phyloP scores from a whole-genome alignment of 306 rosid genomes.

The Sesbania bispinosa region DNA sequence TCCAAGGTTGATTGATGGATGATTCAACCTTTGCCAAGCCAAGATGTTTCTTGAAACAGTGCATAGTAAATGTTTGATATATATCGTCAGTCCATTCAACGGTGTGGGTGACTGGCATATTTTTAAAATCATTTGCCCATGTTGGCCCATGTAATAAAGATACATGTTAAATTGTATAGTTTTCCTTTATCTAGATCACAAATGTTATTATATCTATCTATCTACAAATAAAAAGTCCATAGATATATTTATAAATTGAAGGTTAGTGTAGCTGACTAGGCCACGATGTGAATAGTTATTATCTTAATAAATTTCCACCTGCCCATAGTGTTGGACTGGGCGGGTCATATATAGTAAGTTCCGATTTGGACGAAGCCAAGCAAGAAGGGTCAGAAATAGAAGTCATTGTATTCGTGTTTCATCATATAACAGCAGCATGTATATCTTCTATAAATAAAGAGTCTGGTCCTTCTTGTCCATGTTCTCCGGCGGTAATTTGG shows the following conservation, averaged over 20 bases:
- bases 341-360: background rate
- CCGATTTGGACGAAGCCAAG: too few species aligned
- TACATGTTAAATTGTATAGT: background rate
- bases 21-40: too few species aligned
- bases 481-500: slow-evolving; percentile 29
- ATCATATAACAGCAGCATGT: too few species aligned
- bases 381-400: too few species aligned
- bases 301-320: slow-evolving; percentile 5
- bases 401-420: too few species aligned
- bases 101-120: background rate
- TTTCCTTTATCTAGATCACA: background rate
- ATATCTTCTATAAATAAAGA: too few species aligned
- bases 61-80: too few species aligned
- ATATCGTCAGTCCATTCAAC: background rate
- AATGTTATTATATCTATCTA: too few species aligned
- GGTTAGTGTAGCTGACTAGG: slow-evolving; percentile 21
- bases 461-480: slow-evolving; percentile 3
- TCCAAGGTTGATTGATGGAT: too few species aligned
- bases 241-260: background rate
- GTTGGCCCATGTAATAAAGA: background rate
- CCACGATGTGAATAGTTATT: too few species aligned
- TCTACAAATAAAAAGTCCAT: too few species aligned
- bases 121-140: background rate
- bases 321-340: background rate
- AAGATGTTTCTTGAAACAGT: too few species aligned